Conservation (phyloP, 495 filamentous ascomycete species). For the Cryomyces minteri region DNA sequence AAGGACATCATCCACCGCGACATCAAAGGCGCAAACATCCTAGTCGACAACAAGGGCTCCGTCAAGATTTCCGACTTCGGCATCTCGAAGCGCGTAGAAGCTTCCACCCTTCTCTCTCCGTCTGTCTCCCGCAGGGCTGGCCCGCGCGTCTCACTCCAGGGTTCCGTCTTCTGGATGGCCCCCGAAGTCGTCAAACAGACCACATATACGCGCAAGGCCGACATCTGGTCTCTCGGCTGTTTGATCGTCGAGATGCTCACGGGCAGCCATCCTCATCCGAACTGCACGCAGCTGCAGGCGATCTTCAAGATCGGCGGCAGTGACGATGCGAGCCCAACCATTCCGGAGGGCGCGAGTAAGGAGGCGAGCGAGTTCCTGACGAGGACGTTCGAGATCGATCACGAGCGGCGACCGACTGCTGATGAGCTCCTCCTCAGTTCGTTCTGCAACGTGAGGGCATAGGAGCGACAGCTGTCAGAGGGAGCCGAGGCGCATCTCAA, state of each 20-base stretch:
- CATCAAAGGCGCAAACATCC: constrained; percentile 97
- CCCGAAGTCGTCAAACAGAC: constrained; percentile 97
- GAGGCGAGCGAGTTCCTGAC: constrained; percentile 76
- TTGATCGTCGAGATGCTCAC: constrained; percentile 99
- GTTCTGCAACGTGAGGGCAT: constrained; percentile 29
- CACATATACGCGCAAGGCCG: constrained; percentile 95
- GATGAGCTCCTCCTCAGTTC: constrained; percentile 71
- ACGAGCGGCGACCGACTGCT: constrained; percentile 75
- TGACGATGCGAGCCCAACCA: constrained; percentile 69
- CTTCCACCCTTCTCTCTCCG: constrained; percentile 37
- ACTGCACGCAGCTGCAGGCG: constrained; percentile 90
- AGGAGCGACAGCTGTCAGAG: no score
- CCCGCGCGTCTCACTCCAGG: constrained; percentile 82
- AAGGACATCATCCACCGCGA: constrained; percentile 96
- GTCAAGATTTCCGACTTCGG: constrained; percentile 99
- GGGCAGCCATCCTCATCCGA: constrained; percentile 86
- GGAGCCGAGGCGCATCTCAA: no score
- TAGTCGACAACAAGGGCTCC: constrained; percentile 96
- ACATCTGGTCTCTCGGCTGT: constrained; percentile 97
- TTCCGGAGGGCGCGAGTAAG: constrained; percentile 66
- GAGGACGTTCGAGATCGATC: constrained; percentile 88
- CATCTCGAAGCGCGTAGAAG: constrained; percentile 93
- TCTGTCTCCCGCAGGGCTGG: constrained; percentile 41
- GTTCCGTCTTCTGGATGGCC: constrained; percentile 99
- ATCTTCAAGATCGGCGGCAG: constrained; percentile 92